These are phyloP conservation scores for Anisogramma anomala DNA, from an alignment of 2,329 filamentous ascomycete species.

Conservation along the genomic window DNA sequence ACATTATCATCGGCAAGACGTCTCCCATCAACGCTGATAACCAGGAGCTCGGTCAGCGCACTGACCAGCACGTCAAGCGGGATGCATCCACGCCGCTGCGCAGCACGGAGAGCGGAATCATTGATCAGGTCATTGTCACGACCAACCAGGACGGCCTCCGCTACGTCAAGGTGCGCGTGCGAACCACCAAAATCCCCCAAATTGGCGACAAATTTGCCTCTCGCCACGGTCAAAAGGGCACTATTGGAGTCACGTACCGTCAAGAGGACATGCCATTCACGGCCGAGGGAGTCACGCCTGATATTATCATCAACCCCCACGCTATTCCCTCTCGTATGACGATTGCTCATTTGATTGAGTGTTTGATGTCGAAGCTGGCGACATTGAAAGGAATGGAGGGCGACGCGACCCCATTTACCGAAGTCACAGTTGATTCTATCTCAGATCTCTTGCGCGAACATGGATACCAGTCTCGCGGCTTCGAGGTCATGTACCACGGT, in stretches of 20 bases:
- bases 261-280: constrained; percentile 99
- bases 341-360: constrained; percentile 99
- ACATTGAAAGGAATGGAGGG: constrained; percentile 90
- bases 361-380: constrained; percentile 90
- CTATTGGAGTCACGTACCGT: constrained; percentile 94
- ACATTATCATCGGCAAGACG: constrained; percentile 98
- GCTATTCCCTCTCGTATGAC: constrained; percentile 99
- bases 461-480: constrained; percentile 93
- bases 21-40: constrained; percentile 87
- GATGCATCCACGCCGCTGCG: constrained; percentile 92
- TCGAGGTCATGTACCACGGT: constrained; percentile 98
- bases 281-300: constrained; percentile 77
- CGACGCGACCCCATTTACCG: constrained; percentile 94
- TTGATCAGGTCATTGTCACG: constrained; percentile 86
- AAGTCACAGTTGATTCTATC: constrained; percentile 90
- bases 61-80: constrained; percentile 79
- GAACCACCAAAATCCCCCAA: constrained; percentile 95
- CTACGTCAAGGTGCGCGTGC: constrained; percentile 94
- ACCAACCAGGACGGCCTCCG: constrained; percentile 90
- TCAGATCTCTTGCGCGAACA: constrained; percentile 76
- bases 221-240: constrained; percentile 97
- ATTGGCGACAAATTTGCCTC: constrained; percentile 99
- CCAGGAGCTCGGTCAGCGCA: constrained; percentile 86
- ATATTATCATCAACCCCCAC: constrained; percentile 98
- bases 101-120: constrained; percentile 92